Conservation (phyloP, 345 rosid genomes). For the Boechera stricta region DNA sequence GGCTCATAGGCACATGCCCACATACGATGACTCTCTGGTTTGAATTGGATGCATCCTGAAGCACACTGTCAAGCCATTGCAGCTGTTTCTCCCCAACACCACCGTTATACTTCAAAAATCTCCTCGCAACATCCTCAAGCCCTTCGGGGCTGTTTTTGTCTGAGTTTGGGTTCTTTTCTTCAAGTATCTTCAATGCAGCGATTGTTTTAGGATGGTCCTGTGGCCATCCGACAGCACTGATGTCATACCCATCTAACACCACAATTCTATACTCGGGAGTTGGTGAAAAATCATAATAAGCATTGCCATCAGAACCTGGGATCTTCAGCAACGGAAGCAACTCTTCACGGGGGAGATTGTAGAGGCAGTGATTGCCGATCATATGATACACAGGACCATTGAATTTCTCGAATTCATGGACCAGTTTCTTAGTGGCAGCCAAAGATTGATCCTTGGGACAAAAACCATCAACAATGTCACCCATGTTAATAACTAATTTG, state of each 20-base stretch:
- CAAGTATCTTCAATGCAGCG: conserved; percentile 71
- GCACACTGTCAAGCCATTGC: conserved; percentile 71
- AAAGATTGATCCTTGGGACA: conserved; percentile 80
- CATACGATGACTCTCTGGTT: conserved; percentile 81
- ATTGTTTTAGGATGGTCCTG: conserved; percentile 67
- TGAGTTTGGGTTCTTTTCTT: conserved; percentile 70
- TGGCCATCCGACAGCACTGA: conserved; percentile 92
- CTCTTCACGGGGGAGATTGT: conserved; percentile 82
- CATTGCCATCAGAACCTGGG: conserved; percentile 52
- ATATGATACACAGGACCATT: conserved; percentile 77
- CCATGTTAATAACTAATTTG: conserved; percentile 75
- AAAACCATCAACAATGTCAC: conserved; percentile 84
- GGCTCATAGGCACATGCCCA: conserved; percentile 84
- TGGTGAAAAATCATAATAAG: conserved; percentile 92
- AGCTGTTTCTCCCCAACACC: conserved; percentile 83
- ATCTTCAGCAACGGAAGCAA: conserved; percentile 79
- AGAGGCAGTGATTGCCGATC: conserved; percentile 97
- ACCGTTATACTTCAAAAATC: conserved; percentile 92
- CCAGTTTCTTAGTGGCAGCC: conserved; percentile 58
- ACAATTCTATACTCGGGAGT: conserved; percentile 66
- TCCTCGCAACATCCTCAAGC: conserved; percentile 65
- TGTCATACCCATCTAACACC: conserved; percentile 85
- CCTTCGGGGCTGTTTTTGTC: conserved; percentile 89
- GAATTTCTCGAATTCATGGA: conserved; percentile 63
- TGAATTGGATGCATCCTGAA: conserved; percentile 63